Evolutionary conservation across 805 yeast genomes (phyloP), one percentile per base, ranked within the genome.

Genomic region (Zygoascus tannicola): DNA sequence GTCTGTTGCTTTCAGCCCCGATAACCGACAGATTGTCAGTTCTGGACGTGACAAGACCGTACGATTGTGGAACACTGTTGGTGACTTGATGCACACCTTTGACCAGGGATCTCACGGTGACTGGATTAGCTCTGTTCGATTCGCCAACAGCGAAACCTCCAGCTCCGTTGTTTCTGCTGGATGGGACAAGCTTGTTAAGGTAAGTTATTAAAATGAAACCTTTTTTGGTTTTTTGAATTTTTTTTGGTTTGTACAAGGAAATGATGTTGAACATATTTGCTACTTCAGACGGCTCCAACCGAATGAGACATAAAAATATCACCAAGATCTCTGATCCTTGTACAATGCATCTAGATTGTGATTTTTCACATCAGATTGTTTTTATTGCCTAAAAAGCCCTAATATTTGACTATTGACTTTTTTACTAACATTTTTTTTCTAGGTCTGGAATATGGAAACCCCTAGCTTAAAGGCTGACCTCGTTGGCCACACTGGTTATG

Each of bases 401-500:
- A n/a, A n/a, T n/a, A n/a, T n/a, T n/a, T n/a, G n/a, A n/a, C n/a
- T n/a, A n/a, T n/a, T 48, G 50, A 40, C 39, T 42, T 49, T 10
- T 20, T 28, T 40, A 41, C 50, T 48, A 46, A 57, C 61, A n/a
- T n/a, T n/a, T n/a, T 10, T 40, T 21, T 51, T 66, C 38, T 68
- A 90, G 97, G 80, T 94, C 55, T 92, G 97, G 97, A 94, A 87
- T 73, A 77, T 87, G 68, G 69, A 73, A 66, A 80, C 80, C 70
- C 81, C 80, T 80, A 70, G 78, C 64, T 78, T 86, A 66, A 80
- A 81, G 69, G 94, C 97, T 68, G 97, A 92, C 76, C 85, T 84
- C 80, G 78, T 86, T 65, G 99, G 98, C 69, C 99, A 92, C 94
- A 86, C 92, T 72, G 96, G 95, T 75, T 88, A 88, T 92, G 83